Evolutionary conservation across 805 yeast species (phyloP).

Genomic region (Teunomyces funiuensis): DNA sequence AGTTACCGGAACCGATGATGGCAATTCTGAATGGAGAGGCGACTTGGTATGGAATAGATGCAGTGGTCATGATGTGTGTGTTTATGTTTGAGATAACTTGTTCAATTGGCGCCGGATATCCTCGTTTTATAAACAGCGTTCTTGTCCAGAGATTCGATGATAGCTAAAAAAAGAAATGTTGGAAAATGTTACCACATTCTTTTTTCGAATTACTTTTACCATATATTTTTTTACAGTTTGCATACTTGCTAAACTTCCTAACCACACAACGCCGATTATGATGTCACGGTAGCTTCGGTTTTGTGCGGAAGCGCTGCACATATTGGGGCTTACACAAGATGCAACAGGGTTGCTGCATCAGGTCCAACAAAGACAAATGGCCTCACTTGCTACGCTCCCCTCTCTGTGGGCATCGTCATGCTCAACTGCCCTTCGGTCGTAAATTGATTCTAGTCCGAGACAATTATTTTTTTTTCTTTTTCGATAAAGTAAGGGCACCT

Average conservation of each 20-base stretch:
- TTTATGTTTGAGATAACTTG: not conserved
- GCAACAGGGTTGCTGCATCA: too few relatives aligned
- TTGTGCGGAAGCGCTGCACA: too few relatives aligned
- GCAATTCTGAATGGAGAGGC: constrained; percentile 37
- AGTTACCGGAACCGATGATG: constrained; percentile 90
- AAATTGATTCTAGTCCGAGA: too few relatives aligned
- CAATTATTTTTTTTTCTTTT: not conserved
- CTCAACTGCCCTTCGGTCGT: not conserved
- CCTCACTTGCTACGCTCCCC: too few relatives aligned
- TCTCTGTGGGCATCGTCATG: not conserved
- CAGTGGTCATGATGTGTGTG: constrained; percentile 17
- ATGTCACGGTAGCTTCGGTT: not conserved
- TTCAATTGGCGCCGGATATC: not conserved
- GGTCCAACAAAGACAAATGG: too few relatives aligned
- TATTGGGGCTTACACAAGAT: too few relatives aligned
- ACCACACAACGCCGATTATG: constrained; percentile 4
- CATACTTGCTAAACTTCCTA: not conserved
- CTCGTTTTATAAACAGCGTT: not conserved
- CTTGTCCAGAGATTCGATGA: not conserved
- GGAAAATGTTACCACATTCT: not conserved
- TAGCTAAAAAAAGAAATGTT: not conserved
- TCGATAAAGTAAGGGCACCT: not conserved
- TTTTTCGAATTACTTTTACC: not conserved
- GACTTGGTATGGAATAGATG: constrained; percentile 31
- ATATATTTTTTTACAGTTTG: too few relatives aligned